A percentile compares a stretch with the other conserved stretches of the same genome.
These are phyloP conservation scores for Hirsutella minnesotensis DNA, from an alignment of 2,329 filamentous ascomycete species.

Conservation along the genomic window DNA sequence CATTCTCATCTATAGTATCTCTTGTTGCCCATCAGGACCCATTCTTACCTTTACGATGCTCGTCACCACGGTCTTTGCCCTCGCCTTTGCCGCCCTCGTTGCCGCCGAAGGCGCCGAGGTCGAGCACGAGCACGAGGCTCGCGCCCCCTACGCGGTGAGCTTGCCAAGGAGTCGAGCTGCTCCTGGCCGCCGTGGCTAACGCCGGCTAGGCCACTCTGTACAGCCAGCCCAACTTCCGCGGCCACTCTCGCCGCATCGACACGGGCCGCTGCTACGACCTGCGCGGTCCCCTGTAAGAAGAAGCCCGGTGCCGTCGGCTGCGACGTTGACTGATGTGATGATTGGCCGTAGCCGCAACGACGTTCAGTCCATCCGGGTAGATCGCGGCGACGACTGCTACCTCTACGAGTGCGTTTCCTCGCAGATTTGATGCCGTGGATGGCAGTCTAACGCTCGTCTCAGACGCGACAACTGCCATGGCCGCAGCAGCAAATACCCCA, in stretches of 20 bases:
- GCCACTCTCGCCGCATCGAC: not conserved
- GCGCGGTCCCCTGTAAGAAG: not conserved
- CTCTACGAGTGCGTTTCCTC: not conserved
- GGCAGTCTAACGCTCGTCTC: not conserved
- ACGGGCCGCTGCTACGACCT: not conserved
- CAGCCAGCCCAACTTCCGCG: not conserved
- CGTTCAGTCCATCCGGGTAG: not conserved
- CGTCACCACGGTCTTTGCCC: not conserved
- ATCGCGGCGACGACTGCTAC: not conserved
- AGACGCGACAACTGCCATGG: not conserved
- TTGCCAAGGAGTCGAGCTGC: too few relatives aligned
- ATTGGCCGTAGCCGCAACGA: not conserved
- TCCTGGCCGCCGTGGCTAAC: too few relatives aligned
- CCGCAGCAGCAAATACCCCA: not conserved
- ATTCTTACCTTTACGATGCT: not conserved
- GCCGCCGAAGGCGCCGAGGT: not conserved
- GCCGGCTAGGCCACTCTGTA: not conserved
- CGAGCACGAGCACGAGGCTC: not conserved
- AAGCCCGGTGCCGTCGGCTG: not conserved
- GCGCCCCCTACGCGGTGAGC: too few relatives aligned
- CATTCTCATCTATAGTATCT: not conserved
- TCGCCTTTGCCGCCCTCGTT: not conserved
- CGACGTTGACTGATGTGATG: not conserved
- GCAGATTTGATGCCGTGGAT: not conserved
- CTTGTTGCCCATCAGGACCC: not conserved